These are phyloP conservation scores for Arachis stenosperma DNA, from an alignment of 306 rosid species.

Conservation along the genomic window DNA sequence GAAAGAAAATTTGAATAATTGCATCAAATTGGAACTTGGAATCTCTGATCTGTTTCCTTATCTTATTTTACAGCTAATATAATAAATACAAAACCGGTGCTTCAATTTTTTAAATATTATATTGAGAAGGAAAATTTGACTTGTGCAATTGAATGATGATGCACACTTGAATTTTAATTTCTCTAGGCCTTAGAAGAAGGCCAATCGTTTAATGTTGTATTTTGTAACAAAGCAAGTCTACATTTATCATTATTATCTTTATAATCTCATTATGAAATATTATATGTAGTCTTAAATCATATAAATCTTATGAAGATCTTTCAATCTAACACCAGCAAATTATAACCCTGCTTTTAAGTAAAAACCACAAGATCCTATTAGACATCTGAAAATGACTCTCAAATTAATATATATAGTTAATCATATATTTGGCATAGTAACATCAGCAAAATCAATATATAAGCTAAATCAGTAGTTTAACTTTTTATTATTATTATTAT, in stretches of 20 bases:
- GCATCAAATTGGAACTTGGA: slow-evolving; percentile 63
- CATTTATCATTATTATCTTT: slow-evolving; percentile 4
- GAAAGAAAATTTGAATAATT: slow-evolving; percentile 71
- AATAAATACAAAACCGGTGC: slow-evolving; percentile 6
- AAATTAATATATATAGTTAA: background rate
- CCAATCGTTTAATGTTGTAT: slow-evolving; percentile 5
- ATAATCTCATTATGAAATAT: background rate
- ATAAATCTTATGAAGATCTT: slow-evolving; percentile 30
- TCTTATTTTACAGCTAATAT: slow-evolving; percentile 58
- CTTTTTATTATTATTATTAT: background rate
- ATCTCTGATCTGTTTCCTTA: slow-evolving; percentile 46
- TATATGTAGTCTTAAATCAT: slow-evolving; percentile 15
- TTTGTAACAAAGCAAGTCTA: slow-evolving; percentile 1
- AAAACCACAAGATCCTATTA: slow-evolving; percentile 42
- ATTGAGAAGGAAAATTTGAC: background rate
- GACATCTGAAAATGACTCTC: slow-evolving; percentile 34
- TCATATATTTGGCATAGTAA: background rate
- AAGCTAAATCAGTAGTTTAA: background rate
- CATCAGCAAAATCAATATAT: too few species aligned
- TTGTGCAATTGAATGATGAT: slow-evolving; percentile 8
- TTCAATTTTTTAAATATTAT: background rate
- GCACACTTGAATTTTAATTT: slow-evolving; percentile 4
- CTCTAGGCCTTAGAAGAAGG: background rate
- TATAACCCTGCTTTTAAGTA: slow-evolving; percentile 27
- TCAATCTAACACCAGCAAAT: slow-evolving; percentile 24